Evolutionary conservation across 208 protist species (phyloP), one percentile per base, ranked within the genome.

Genomic region (Acanthamoeba lenticulata): DNA sequence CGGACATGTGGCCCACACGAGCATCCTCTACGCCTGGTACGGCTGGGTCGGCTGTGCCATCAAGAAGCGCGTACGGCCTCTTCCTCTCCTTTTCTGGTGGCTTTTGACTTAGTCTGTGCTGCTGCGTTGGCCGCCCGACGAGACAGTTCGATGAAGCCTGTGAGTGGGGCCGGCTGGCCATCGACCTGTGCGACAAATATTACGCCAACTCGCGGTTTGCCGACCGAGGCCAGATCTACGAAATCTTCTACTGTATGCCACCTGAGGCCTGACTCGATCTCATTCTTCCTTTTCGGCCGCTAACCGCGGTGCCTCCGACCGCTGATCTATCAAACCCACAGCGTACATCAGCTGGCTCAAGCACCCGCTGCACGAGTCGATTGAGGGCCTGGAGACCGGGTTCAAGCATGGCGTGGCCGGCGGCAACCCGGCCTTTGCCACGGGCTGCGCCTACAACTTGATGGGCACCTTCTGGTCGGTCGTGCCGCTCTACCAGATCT

Each of bases 221-320:
- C 27, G 81, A 89, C 29, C 44, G 81, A 21, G 81, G 81, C 44
- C 21, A 69, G 27, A 34, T 90, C 2, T 90, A 29, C n/a, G 55
- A 90, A 32, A 60, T 69, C 38, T 90, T 69, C 29, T 90, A 90
- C 55, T 60, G 83, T 90, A 90, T 47, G 9, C 52, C n/a, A n/a
- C n/a, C n/a, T 79, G 24, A 13, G 13, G 69, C 24, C 9, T 24
- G n/a, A 13, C 19, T 24, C 17, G 69, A 11, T 40, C 13, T 44
- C 36, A 21, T 40, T 79, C 32, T 34, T 44, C 15, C 11, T 40
- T 13, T 79, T 40, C 19, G n/a, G 19, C 24, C 36, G 15, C 24
- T 40, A n/a, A n/a, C n/a, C 24, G n/a, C 11, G 69, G 9, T 13
- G 15, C 36, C 36, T 34, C 17, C 24, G n/a, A 40, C 69, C 24